These are phyloP conservation scores for Wickerhamomyces xylosicus DNA, from an alignment of 805 yeast genomes.

Conservation along the genomic window DNA sequence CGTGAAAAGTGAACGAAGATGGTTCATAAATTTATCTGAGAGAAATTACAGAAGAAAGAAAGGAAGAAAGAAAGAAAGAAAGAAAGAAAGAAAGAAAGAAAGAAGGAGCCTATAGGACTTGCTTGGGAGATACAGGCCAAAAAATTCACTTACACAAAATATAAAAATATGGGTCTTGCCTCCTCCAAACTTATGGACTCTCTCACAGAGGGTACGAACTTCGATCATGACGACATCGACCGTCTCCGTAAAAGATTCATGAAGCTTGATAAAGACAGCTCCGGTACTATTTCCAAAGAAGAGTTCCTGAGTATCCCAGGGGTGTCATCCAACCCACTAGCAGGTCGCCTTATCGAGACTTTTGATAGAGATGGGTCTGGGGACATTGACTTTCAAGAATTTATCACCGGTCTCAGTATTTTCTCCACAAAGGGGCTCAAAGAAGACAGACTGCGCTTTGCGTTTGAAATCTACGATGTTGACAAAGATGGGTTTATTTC, in stretches of 20 bases:
- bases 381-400: conserved; percentile 90
- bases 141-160: not conserved
- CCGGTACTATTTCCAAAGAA: conserved; percentile 83
- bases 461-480: conserved; percentile 89
- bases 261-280: conserved; percentile 88
- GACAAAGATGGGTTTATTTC: conserved; percentile 93
- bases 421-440: conserved; percentile 77
- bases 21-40: not conserved
- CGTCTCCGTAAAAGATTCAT: conserved; percentile 85
- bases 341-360: conserved; percentile 82
- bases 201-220: conserved; percentile 73
- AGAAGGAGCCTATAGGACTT: not conserved
- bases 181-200: conserved; percentile 56
- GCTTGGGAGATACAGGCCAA: not conserved
- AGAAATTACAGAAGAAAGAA: too few species aligned
- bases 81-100: not conserved
- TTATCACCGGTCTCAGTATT: conserved; percentile 75
- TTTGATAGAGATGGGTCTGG: conserved; percentile 92
- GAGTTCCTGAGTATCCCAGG: conserved; percentile 94
- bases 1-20: too few species aligned
- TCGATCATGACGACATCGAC: conserved; percentile 86
- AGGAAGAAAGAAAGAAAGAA: not conserved
- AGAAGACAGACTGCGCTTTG: conserved; percentile 77
- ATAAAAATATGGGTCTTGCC: conserved; percentile 44
- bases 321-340: conserved; percentile 81